Conservation (phyloP, 768 basidiomycete species). For the Termitomyces sp. region DNA sequence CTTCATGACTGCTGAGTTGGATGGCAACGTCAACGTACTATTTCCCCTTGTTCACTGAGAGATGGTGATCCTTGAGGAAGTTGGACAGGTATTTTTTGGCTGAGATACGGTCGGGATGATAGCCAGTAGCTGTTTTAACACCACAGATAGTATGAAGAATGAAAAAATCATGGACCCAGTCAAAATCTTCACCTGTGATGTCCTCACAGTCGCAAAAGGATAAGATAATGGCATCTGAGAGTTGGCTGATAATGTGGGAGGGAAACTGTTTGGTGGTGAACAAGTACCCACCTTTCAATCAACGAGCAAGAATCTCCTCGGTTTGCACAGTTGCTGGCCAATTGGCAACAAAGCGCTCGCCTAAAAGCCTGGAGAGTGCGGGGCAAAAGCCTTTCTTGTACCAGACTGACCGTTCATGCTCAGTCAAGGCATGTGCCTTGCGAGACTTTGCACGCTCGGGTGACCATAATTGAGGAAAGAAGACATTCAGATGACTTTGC, state of each 20-base stretch:
- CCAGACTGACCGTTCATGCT: constrained; percentile 11
- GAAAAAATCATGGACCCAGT: constrained; percentile 20
- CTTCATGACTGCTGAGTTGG: constrained; percentile 10
- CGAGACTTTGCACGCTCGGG: not conserved
- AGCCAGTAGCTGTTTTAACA: constrained; percentile 18
- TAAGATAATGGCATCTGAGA: constrained; percentile 15
- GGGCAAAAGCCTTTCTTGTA: constrained; percentile 24
- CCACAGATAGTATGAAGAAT: constrained; percentile 28
- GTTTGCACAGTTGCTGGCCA: constrained; percentile 22
- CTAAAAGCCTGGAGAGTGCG: constrained; percentile 14
- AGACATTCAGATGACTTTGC: constrained; percentile 17
- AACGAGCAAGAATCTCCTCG: constrained; percentile 19
- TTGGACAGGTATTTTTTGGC: not conserved
- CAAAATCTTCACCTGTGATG: not conserved
- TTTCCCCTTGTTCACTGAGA: not conserved
- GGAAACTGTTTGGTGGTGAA: constrained; percentile 19
- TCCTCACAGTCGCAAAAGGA: not conserved
- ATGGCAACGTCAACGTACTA: constrained; percentile 22
- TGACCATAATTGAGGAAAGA: constrained; percentile 23
- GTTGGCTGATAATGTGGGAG: not conserved
- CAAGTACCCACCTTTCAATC: constrained; percentile 11
- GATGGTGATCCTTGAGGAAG: not conserved
- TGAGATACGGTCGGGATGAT: constrained; percentile 1
- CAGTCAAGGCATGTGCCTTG: constrained; percentile 3
- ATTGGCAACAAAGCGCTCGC: constrained; percentile 8